Evolutionary conservation across 2,329 filamentous ascomycete species (phyloP).

Genomic region (Pestalotiopsis sp.): DNA sequence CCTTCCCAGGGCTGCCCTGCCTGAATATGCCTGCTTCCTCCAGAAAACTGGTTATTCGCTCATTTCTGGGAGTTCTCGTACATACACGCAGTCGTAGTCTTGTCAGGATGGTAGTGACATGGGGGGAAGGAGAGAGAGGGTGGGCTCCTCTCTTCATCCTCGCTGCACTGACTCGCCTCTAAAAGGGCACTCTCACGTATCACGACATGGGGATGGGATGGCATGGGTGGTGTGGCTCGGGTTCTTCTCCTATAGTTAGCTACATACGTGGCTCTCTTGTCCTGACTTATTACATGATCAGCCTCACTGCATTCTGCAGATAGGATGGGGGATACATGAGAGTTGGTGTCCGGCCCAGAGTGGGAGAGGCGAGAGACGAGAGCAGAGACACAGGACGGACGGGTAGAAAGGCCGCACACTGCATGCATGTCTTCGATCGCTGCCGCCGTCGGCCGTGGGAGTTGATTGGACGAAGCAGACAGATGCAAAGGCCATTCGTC

Average conservation of each 20-base stretch:
- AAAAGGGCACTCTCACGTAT: background rate
- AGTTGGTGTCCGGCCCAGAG: background rate
- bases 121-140: background rate
- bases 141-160: background rate
- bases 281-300: background rate
- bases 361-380: background rate
- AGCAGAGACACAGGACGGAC: background rate
- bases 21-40: background rate
- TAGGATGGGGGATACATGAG: background rate
- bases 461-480: too few species aligned
- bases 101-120: background rate
- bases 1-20: background rate
- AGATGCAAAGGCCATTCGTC: too few species aligned
- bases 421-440: too few species aligned
- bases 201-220: background rate
- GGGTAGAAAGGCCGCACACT: too few species aligned
- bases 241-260: background rate
- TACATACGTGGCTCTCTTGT: background rate
- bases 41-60: background rate
- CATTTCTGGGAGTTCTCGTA: background rate
- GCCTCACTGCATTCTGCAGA: background rate
- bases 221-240: background rate
- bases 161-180: background rate
- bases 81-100: background rate
- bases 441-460: too few species aligned